A percentile compares a stretch with the other conserved stretches of the same genome.
phyloP scores from a whole-genome alignment of 148 eudicot species.

The Amaranthus hypochondriacus region DNA sequence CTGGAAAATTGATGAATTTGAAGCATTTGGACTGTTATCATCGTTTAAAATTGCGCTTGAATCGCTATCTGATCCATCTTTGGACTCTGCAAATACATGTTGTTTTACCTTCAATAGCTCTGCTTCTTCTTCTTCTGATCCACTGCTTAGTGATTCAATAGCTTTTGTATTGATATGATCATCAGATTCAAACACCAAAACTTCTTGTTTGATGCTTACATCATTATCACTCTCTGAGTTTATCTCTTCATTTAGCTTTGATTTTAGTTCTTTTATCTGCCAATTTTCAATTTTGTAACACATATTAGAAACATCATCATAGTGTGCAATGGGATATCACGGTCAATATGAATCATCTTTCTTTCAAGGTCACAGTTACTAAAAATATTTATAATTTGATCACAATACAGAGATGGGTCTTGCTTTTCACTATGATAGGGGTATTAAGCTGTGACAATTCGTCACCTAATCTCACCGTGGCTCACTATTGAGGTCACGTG shows the following conservation, averaged over 20 bases:
- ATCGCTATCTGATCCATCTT: slow-evolving; percentile 79
- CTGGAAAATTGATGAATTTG: slow-evolving; percentile 26
- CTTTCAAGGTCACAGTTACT: too few relatives aligned
- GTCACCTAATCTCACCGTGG: too few relatives aligned
- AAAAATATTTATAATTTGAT: too few relatives aligned
- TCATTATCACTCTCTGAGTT: slow-evolving; percentile 25
- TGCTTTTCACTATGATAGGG: too few relatives aligned
- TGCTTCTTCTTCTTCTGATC: slow-evolving; percentile 22
- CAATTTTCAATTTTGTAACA: not conserved
- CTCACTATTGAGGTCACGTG: too few relatives aligned
- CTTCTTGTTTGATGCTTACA: slow-evolving; percentile 40
- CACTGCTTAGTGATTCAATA: slow-evolving; percentile 23
- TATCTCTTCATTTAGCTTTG: slow-evolving; percentile 37
- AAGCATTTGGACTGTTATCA: slow-evolving; percentile 53
- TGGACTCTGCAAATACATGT: slow-evolving; percentile 30
- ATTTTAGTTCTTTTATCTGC: slow-evolving; percentile 69
- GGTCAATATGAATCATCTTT: too few relatives aligned
- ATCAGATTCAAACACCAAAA: slow-evolving; percentile 32
- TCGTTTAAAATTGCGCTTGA: slow-evolving; percentile 88
- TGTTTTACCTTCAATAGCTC: slow-evolving; percentile 20
- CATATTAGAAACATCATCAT: too few relatives aligned
- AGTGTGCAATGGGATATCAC: too few relatives aligned
- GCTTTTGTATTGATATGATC: slow-evolving; percentile 7
- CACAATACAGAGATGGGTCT: too few relatives aligned
- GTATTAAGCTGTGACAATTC: too few relatives aligned